These are phyloP conservation scores for Lactarius sanguifluus DNA, from an alignment of 768 basidiomycete species.

Conservation along the genomic window DNA sequence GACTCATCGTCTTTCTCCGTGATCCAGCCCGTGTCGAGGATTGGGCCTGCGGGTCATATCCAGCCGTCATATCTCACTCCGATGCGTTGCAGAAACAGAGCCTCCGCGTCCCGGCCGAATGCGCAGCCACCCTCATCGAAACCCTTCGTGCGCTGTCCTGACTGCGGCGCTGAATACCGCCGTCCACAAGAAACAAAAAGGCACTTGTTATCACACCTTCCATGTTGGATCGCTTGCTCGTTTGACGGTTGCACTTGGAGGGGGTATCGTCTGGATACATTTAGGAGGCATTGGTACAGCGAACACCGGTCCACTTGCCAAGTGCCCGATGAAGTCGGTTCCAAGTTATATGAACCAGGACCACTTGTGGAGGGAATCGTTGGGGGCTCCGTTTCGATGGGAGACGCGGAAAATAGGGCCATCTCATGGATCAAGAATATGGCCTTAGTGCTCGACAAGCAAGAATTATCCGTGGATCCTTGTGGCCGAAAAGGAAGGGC, in stretches of 20 bases:
- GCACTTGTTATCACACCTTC: neutral
- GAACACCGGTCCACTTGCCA: slow-evolving; percentile 12
- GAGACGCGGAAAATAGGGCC: neutral
- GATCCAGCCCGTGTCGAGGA: neutral
- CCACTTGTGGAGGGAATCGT: slow-evolving; percentile 1
- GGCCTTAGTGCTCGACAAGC: neutral
- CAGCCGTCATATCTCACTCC: neutral
- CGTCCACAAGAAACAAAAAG: slow-evolving; percentile 6
- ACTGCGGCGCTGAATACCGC: neutral
- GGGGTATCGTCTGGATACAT: slow-evolving; percentile 9
- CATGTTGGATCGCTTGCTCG: slow-evolving; percentile 7
- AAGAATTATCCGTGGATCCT: neutral
- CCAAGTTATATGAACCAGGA: slow-evolving; percentile 9
- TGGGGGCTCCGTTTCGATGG: neutral
- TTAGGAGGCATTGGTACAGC: neutral
- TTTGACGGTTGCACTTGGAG: slow-evolving; percentile 13
- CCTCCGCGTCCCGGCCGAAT: neutral
- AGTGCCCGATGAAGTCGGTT: neutral
- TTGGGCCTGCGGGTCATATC: neutral
- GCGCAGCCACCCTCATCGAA: neutral
- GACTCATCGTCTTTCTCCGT: neutral
- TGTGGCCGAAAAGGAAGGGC: slow-evolving; percentile 2
- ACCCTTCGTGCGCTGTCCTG: neutral
- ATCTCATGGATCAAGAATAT: neutral
- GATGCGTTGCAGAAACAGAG: no score